These are phyloP conservation scores for Rubroboletus pulcherrimus DNA, from an alignment of 768 basidiomycete genomes.

Conservation along the genomic window DNA sequence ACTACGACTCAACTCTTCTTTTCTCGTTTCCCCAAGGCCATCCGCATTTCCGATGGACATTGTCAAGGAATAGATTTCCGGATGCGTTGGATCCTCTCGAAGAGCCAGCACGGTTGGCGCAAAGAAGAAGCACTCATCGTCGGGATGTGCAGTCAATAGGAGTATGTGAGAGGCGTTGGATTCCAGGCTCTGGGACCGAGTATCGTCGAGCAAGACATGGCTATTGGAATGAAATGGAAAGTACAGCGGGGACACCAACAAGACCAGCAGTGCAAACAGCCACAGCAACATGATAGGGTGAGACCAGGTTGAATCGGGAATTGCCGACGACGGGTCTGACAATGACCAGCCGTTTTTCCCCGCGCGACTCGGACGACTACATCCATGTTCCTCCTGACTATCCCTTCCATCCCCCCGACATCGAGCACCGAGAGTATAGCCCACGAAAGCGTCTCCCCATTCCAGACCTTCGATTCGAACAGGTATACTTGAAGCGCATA, in stretches of 20 bases:
- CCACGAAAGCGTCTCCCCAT: constrained; percentile 50
- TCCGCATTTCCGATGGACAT: constrained; percentile 78
- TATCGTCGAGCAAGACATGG: constrained; percentile 15
- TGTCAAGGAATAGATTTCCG: constrained; percentile 59
- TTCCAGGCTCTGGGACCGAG: not conserved
- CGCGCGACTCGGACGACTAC: constrained; percentile 18
- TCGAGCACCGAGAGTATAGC: constrained; percentile 10
- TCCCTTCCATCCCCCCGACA: constrained; percentile 12
- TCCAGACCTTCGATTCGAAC: constrained; percentile 76
- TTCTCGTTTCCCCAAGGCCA: constrained; percentile 62
- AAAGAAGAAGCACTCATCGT: constrained; percentile 95
- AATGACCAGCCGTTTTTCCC: constrained; percentile 18
- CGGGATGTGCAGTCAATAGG: constrained; percentile 88
- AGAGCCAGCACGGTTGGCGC: constrained; percentile 74
- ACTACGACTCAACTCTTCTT: constrained; percentile 56
- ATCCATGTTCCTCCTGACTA: constrained; percentile 15
- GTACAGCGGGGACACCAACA: constrained; percentile 23
- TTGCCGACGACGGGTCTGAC: constrained; percentile 15
- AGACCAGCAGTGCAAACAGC: constrained; percentile 12
- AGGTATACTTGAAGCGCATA: constrained; percentile 63
- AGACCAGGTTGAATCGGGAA: constrained; percentile 13
- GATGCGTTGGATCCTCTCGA: constrained; percentile 10
- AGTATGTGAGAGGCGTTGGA: constrained; percentile 37
- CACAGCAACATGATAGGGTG: constrained; percentile 14
- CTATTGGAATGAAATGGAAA: constrained; percentile 25